These are phyloP conservation scores for Brassica cretica DNA, from an alignment of 345 rosid genomes.

Conservation along the genomic window DNA sequence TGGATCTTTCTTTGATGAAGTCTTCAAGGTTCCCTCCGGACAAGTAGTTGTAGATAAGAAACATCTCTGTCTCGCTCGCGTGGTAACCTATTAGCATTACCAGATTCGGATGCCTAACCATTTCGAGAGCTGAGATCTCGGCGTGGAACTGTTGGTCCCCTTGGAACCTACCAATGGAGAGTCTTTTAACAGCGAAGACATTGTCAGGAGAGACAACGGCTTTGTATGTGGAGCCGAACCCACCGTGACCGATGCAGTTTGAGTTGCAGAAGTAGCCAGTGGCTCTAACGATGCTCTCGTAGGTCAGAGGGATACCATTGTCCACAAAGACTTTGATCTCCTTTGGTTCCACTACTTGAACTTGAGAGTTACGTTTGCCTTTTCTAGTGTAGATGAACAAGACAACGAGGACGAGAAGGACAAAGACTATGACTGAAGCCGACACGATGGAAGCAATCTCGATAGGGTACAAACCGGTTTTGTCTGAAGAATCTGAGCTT, in stretches of 20 bases:
- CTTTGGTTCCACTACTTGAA: conserved; percentile 38
- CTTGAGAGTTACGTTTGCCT: conserved; percentile 43
- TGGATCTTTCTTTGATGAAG: conserved; percentile 61
- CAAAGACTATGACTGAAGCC: conserved; percentile 59
- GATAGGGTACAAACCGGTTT: conserved; percentile 44
- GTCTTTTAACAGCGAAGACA: conserved; percentile 56
- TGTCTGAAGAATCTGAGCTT: conserved; percentile 5
- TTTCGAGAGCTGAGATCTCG: conserved; percentile 60
- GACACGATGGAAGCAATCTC: conserved; percentile 65
- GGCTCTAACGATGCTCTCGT: conserved; percentile 55
- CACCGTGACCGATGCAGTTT: conserved; percentile 62
- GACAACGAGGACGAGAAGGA: conserved; percentile 49
- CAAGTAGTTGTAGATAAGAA: conserved; percentile 61
- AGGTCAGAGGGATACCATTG: conserved; percentile 46
- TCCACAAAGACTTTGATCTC: conserved; percentile 55
- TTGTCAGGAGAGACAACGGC: conserved; percentile 51
- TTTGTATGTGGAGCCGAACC: conserved; percentile 64
- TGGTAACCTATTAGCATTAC: conserved; percentile 60
- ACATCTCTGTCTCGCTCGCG: conserved; percentile 68
- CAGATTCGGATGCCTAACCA: conserved; percentile 56
- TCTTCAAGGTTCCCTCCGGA: conserved; percentile 63
- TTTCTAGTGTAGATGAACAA: conserved; percentile 52
- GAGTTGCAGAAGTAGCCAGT: conserved; percentile 56
- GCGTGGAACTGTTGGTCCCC: conserved; percentile 65
- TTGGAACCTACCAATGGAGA: conserved; percentile 61